Percentiles rank a stretch among this genome's conserved stretches.
phyloP scores from a whole-genome alignment of 164 flowering plant genomes.

The Macadamia integrifolia region DNA sequence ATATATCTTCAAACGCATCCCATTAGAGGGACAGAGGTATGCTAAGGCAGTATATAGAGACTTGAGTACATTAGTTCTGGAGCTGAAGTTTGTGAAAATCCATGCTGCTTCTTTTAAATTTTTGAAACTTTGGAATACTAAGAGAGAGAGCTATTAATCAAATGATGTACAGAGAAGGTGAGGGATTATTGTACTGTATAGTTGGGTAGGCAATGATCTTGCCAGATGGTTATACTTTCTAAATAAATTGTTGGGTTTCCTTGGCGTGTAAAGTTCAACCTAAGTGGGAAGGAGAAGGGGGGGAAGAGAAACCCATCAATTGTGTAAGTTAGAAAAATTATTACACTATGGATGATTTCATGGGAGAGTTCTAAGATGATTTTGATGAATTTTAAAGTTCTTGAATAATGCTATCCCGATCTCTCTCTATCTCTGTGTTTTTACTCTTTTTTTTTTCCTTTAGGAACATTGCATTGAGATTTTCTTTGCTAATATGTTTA shows the following conservation, averaged over 20 bases:
- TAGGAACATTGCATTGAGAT: not conserved
- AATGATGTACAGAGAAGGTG: too few relatives aligned
- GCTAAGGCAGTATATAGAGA: too few relatives aligned
- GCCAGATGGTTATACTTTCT: conserved; percentile 25
- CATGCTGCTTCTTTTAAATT: too few relatives aligned
- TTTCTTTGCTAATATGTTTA: not conserved
- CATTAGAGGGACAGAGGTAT: too few relatives aligned
- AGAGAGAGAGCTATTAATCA: too few relatives aligned
- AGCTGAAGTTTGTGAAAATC: too few relatives aligned
- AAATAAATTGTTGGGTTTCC: conserved; percentile 21
- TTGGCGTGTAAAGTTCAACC: conserved; percentile 46
- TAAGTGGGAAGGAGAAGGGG: conserved; percentile 9
- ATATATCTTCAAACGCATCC: too few relatives aligned
- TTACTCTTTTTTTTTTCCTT: not conserved
- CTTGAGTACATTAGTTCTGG: too few relatives aligned
- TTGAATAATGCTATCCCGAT: not conserved
- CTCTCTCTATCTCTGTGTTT: not conserved
- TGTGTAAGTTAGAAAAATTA: conserved; percentile 5
- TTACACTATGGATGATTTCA: conserved; percentile 1
- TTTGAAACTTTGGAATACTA: not conserved
- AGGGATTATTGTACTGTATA: not conserved
- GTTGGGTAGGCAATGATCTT: conserved; percentile 34
- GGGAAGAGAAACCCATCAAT: not conserved
- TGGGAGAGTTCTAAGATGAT: too few relatives aligned
- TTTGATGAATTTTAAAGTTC: not conserved